Evolutionary conservation across 2,329 filamentous ascomycete species (phyloP).

Genomic region (Epichloe sylvatica): DNA sequence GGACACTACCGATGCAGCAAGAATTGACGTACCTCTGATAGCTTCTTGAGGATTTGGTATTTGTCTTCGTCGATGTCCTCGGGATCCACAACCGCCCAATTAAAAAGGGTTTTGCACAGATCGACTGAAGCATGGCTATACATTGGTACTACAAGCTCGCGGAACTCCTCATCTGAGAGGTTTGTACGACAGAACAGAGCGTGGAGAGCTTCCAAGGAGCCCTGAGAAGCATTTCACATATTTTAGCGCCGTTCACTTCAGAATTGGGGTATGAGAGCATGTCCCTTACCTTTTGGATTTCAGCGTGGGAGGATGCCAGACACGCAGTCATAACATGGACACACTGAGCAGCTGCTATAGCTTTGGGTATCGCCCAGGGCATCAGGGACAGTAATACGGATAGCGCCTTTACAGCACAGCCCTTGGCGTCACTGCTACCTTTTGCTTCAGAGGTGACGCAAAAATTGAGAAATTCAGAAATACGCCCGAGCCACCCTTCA

Average conservation of each 20-base stretch:
- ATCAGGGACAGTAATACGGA: conserved; percentile 66
- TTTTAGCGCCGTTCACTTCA: neutral
- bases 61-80: conserved; percentile 81
- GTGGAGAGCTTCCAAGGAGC: conserved; percentile 70
- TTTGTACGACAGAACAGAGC: conserved; percentile 63
- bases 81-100: conserved; percentile 66
- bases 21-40: conserved; percentile 58
- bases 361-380: conserved; percentile 77
- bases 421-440: conserved; percentile 51
- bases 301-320: conserved; percentile 54
- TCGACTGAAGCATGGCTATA: conserved; percentile 58
- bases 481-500: conserved; percentile 76
- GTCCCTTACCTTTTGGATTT: conserved; percentile 52
- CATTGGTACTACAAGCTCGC: conserved; percentile 64
- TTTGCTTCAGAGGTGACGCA: conserved; percentile 55
- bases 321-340: conserved; percentile 58
- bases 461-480: conserved; percentile 58
- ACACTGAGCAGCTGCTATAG: conserved; percentile 56
- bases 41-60: conserved; percentile 84
- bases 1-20: neutral
- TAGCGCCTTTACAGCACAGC: conserved; percentile 62
- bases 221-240: conserved; percentile 30
- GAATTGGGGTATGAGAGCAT: too few species aligned
- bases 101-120: conserved; percentile 59
- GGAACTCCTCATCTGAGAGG: conserved; percentile 65